phyloP scores from a whole-genome alignment of 129 eudicot genomes.

The Chrysanthemum seticuspe region DNA sequence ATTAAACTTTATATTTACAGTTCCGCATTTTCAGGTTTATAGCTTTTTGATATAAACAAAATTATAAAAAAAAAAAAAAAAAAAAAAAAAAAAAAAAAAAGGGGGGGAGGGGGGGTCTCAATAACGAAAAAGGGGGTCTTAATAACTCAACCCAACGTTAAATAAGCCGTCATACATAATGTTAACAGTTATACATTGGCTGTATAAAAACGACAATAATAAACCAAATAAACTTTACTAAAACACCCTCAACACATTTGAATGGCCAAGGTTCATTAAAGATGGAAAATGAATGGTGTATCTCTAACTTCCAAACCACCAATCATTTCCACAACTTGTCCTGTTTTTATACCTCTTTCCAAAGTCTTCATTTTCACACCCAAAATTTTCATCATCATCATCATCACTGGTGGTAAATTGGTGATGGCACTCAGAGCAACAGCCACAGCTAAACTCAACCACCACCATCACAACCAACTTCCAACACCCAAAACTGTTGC shows the following conservation, averaged over 20 bases:
- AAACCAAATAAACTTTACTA: too few species aligned
- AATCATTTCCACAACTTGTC: constrained; percentile 2
- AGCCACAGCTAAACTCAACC: constrained; percentile 55
- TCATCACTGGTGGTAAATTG: constrained; percentile 27
- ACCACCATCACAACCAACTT: constrained; percentile 46
- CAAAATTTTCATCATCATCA: neutral
- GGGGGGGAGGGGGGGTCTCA: too few species aligned
- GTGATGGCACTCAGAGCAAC: constrained; percentile 89
- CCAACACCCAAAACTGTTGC: constrained; percentile 37
- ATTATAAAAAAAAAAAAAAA: too few species aligned
- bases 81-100: too few species aligned
- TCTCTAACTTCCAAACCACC: constrained; percentile 16
- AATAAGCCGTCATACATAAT: too few species aligned
- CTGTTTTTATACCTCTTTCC: constrained; percentile 8
- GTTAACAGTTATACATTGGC: too few species aligned
- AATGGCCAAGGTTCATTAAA: constrained; percentile 9
- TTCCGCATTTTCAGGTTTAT: too few species aligned
- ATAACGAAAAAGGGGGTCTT: too few species aligned
- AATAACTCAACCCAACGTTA: too few species aligned
- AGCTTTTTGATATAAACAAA: too few species aligned
- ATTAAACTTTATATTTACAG: too few species aligned
- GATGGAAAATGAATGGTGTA: constrained; percentile 36
- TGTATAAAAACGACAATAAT: too few species aligned
- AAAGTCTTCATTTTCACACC: neutral
- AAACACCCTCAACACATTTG: neutral